A percentile compares a stretch with the other conserved stretches of the same genome.
Evolutionary conservation across 495 filamentous ascomycete genomes (phyloP).

Genomic region (Aspergillus sclerotioniger): DNA sequence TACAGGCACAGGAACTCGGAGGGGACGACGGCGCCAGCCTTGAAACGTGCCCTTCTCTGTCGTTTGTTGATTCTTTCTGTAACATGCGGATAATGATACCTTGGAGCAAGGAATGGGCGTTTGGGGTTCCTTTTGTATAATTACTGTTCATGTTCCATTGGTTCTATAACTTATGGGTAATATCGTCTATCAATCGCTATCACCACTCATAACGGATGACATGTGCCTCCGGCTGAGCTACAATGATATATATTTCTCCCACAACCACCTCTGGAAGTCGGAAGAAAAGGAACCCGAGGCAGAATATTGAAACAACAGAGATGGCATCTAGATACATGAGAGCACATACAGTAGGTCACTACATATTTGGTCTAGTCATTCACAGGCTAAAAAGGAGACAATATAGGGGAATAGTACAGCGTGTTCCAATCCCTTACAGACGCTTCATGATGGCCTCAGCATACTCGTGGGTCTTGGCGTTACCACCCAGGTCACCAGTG

Average conservation of each 20-base stretch:
- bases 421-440: constrained; percentile 56
- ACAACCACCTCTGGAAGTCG: background rate
- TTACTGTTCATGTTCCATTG: background rate
- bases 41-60: constrained; percentile 3
- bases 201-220: no score
- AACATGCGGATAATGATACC: constrained; percentile 26
- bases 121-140: constrained; percentile 17
- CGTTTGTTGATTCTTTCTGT: constrained; percentile 5
- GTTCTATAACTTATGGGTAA: no score
- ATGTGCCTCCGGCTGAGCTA: background rate
- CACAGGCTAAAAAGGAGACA: constrained; percentile 38
- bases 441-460: constrained; percentile 84
- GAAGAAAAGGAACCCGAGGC: background rate
- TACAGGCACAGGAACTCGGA: constrained; percentile 30
- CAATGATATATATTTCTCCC: background rate
- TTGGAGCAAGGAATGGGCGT: constrained; percentile 20
- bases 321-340: constrained; percentile 27
- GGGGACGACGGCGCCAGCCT: constrained; percentile 37
- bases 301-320: constrained; percentile 6
- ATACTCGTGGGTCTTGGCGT: constrained; percentile 89
- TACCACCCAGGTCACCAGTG: constrained; percentile 93
- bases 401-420: constrained; percentile 42
- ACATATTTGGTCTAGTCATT: constrained; percentile 45
- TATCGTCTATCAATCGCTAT: no score
- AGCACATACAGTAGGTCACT: constrained; percentile 43